Conservation (phyloP, 257 asterid genomes). For the Asclepias syriaca region DNA sequence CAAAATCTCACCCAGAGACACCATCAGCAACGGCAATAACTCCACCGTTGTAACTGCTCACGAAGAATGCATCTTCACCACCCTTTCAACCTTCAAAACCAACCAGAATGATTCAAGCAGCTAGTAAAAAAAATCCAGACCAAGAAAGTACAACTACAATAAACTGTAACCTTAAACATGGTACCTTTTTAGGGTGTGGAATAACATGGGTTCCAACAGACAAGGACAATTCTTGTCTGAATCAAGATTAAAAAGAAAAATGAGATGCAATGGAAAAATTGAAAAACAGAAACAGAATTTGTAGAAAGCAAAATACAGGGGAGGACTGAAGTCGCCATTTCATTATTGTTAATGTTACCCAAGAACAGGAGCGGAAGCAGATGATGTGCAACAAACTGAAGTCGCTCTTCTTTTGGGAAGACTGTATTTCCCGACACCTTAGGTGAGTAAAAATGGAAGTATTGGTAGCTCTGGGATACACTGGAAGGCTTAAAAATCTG, state of each 20-base stretch:
- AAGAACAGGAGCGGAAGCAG: constrained; percentile 27
- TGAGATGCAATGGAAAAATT: background rate
- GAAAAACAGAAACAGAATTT: background rate
- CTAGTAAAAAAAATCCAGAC: background rate
- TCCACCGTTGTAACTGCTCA: constrained; percentile 61
- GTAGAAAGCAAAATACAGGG: background rate
- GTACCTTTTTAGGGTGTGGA: constrained; percentile 87
- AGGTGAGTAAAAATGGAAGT: background rate
- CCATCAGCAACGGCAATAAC: constrained; percentile 94
- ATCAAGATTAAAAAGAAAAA: constrained; percentile 16
- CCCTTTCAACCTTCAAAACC: constrained; percentile 66
- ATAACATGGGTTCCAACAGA: constrained; percentile 61
- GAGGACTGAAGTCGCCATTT: no score
- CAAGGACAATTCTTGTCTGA: constrained; percentile 50
- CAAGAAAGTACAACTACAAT: background rate
- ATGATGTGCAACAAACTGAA: constrained; percentile 24
- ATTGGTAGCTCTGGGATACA: background rate
- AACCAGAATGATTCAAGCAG: background rate
- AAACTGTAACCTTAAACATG: background rate
- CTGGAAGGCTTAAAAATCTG: constrained; percentile 32
- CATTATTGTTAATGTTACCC: constrained; percentile 19
- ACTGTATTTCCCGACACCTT: background rate
- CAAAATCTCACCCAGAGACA: constrained; percentile 65
- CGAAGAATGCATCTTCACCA: constrained; percentile 84
- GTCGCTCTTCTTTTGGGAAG: constrained; percentile 21